Base-by-base conservation (phyloP, 2,329 filamentous ascomycete species). In the Lecanicillium sp. region DNA sequence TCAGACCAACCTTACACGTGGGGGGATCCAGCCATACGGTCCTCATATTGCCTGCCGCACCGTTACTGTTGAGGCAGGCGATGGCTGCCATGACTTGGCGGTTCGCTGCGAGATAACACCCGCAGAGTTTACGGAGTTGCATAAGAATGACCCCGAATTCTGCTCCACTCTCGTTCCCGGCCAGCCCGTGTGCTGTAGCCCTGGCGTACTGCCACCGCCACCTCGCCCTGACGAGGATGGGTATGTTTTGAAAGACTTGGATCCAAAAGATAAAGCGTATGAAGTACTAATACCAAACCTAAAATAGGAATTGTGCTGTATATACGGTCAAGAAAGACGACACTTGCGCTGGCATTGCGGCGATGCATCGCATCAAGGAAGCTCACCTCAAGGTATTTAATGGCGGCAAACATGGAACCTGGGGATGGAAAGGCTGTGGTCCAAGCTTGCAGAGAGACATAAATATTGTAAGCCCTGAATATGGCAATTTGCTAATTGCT, bases 161-260 rank as follows among this genome's bases (percentile, higher is more conserved):
- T n/a, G n/a, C n/a, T n/a, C n/a, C n/a, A n/a, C n/a, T n/a, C n/a
- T n/a, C n/a, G n/a, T n/a, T n/a, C n/a, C n/a, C n/a, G n/a, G n/a
- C n/a, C n/a, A n/a, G n/a, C n/a, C 55, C 17, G 62, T 69, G 10
- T 71, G 67, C 54, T 71, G 67, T 49, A 59, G 59, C 0, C 20
- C 46, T 4, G 68, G 67, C 11, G 56, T 49, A 4, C 52, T 67
- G 19, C 67, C 66, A 1, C 60, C 66, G n/a, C n/a, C n/a, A n/a
- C n/a, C n/a, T 54, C 49, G 66, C 19, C 61, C 60, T 1, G 49
- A 58, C 12, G 35, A 50, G 0, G 56, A 64, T 40, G 66, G 67
- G 2, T 52, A 44, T n/a, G n/a, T n/a, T n/a, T n/a, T n/a, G n/a
- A n/a, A n/a, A n/a, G n/a, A 30, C 24, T 41, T 27, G 39, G 7